Percentiles rank a stretch among this genome's conserved stretches.
Evolutionary conservation across 176 grass and related monocot species (phyloP).

Genomic region (Themeda triandra): DNA sequence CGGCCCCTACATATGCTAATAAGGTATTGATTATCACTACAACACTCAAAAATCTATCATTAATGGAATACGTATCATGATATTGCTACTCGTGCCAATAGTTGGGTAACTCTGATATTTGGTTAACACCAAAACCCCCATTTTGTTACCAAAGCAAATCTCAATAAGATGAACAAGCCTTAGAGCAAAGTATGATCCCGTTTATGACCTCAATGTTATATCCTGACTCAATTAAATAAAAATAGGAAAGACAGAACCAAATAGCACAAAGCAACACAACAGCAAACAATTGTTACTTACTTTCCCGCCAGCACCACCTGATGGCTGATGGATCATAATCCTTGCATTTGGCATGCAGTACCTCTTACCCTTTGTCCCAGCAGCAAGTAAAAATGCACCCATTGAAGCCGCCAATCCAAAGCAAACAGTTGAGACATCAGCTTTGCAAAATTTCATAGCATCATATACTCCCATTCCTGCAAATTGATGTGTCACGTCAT

Average conservation of each 20-base stretch:
- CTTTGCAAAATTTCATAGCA: conserved; percentile 97
- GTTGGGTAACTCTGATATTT: background rate
- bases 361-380: conserved; percentile 88
- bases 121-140: background rate
- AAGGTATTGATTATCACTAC: background rate
- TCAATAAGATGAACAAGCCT: background rate
- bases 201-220: background rate
- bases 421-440: conserved; percentile 91
- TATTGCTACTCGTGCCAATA: background rate
- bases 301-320: conserved; percentile 72
- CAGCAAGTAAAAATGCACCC: conserved; percentile 88
- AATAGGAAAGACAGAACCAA: background rate
- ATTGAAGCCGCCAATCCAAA: conserved; percentile 93
- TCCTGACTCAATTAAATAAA: background rate
- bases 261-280: conserved; percentile 1
- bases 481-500: conserved; percentile 12
- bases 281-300: conserved; percentile 25
- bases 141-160: background rate
- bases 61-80: background rate
- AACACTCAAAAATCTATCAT: background rate
- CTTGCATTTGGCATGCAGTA: conserved; percentile 99
- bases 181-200: background rate
- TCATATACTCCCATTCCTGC: conserved; percentile 98
- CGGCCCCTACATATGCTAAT: background rate
- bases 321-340: conserved; percentile 94